Percentiles rank a stretch among this genome's conserved stretches.
These are phyloP conservation scores for Kodamaea derodonti DNA, from an alignment of 1,139 yeast species.

Conservation along the genomic window DNA sequence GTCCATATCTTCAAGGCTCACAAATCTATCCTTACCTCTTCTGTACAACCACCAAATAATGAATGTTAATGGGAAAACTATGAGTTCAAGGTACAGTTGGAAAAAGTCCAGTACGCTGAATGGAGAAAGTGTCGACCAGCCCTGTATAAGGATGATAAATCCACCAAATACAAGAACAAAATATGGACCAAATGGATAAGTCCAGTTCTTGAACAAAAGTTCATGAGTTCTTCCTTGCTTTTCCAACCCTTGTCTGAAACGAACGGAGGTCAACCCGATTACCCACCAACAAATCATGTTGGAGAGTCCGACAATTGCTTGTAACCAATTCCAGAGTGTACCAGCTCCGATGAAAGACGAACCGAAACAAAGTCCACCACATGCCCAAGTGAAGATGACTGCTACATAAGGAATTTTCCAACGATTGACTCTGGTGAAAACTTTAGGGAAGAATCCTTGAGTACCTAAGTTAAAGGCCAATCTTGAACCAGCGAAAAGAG, in stretches of 20 bases:
- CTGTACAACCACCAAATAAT: slow-evolving; percentile 43
- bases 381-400: slow-evolving; percentile 37
- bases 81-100: slow-evolving; percentile 36
- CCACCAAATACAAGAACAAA: slow-evolving; percentile 32
- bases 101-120: slow-evolving; percentile 31
- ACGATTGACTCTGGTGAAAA: slow-evolving; percentile 32
- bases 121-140: slow-evolving; percentile 55
- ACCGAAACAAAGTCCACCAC: slow-evolving; percentile 42
- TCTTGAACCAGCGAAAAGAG: slow-evolving; percentile 42
- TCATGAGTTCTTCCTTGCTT: slow-evolving; percentile 35
- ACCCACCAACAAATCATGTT: slow-evolving; percentile 43
- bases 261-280: slow-evolving; percentile 35
- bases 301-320: slow-evolving; percentile 41
- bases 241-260: slow-evolving; percentile 38
- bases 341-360: slow-evolving; percentile 44
- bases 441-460: slow-evolving; percentile 38
- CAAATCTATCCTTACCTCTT: slow-evolving; percentile 44
- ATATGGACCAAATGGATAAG: slow-evolving; percentile 43
- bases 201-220: slow-evolving; percentile 37
- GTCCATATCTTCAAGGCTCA: slow-evolving; percentile 54
- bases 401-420: slow-evolving; percentile 39
- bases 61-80: slow-evolving; percentile 35
- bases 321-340: slow-evolving; percentile 43
- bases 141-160: slow-evolving; percentile 38
- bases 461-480: slow-evolving; percentile 38